phyloP scores from a whole-genome alignment of 345 rosid genomes.

The Euphorbia pulcherrima region DNA sequence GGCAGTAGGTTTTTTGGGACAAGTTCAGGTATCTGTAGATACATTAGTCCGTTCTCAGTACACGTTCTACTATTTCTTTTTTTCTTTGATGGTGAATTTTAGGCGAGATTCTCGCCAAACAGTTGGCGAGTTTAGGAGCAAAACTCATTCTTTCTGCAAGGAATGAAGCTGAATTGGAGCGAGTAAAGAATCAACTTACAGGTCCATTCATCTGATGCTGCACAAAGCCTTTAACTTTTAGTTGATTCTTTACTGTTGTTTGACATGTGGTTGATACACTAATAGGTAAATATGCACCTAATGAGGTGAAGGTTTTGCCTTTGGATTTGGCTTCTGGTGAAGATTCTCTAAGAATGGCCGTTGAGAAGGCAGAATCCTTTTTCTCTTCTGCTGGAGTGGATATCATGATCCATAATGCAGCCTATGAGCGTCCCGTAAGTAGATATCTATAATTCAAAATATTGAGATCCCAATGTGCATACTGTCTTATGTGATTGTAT shows the following conservation, averaged over 20 bases:
- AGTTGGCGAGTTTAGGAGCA: slow-evolving; percentile 76
- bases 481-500: no score
- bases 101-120: slow-evolving; percentile 89
- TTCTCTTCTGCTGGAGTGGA: slow-evolving; percentile 61
- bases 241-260: neutral
- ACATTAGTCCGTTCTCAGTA: neutral
- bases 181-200: slow-evolving; percentile 64
- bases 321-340: slow-evolving; percentile 84
- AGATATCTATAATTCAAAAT: slow-evolving; percentile 9
- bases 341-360: slow-evolving; percentile 59
- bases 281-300: slow-evolving; percentile 76
- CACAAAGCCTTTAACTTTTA: neutral
- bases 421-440: slow-evolving; percentile 90
- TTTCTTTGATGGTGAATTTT: slow-evolving; percentile 15
- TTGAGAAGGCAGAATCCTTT: slow-evolving; percentile 62
- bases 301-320: slow-evolving; percentile 67
- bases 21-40: no score
- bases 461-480: neutral
- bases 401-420: slow-evolving; percentile 88
- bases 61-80: neutral
- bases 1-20: no score
- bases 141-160: slow-evolving; percentile 90
- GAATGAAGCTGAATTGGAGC: slow-evolving; percentile 64
- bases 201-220: slow-evolving; percentile 32
- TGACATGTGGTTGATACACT: slow-evolving; percentile 10